These are phyloP conservation scores for Emergomyces pasteurianus DNA, from an alignment of 2,329 filamentous ascomycete species.

Conservation along the genomic window DNA sequence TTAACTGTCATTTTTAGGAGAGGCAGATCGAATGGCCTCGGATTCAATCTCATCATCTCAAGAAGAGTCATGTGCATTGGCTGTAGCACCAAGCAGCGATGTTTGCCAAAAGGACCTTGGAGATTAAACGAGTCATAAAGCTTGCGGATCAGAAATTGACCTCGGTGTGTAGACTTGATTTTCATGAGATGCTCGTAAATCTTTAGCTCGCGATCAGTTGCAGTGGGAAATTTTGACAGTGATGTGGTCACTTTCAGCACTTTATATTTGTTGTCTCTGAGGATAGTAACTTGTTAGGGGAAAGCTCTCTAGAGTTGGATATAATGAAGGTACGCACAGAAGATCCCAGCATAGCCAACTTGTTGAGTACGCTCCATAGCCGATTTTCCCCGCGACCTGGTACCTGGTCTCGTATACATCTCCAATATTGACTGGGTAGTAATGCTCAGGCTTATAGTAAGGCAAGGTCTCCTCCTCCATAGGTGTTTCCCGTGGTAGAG, in stretches of 20 bases:
- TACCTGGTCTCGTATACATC: too few relatives aligned
- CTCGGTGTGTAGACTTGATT: constrained; percentile 17
- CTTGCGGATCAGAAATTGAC: constrained; percentile 17
- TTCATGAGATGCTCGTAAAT: constrained; percentile 18
- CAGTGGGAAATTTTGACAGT: constrained; percentile 11
- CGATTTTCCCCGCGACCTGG: too few relatives aligned
- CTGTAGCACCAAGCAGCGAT: constrained; percentile 21
- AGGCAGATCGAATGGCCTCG: constrained; percentile 12
- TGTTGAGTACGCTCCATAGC: too few relatives aligned
- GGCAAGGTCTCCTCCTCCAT: too few relatives aligned
- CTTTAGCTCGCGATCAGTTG: constrained; percentile 16
- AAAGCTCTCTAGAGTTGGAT: background rate
- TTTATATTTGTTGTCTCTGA: constrained; percentile 17
- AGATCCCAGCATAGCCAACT: too few relatives aligned
- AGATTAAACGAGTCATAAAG: constrained; percentile 23
- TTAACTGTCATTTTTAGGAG: too few relatives aligned
- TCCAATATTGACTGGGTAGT: too few relatives aligned
- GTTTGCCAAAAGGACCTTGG: constrained; percentile 12
- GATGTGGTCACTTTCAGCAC: constrained; percentile 22
- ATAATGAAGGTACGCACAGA: too few relatives aligned
- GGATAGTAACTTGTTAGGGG: background rate
- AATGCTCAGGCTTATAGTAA: too few relatives aligned
- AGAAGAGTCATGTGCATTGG: constrained; percentile 21
- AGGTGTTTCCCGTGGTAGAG: too few relatives aligned
- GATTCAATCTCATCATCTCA: constrained; percentile 20